Base-by-base conservation (phyloP, 2,329 filamentous ascomycete genomes). In the Davidsoniella australis region DNA sequence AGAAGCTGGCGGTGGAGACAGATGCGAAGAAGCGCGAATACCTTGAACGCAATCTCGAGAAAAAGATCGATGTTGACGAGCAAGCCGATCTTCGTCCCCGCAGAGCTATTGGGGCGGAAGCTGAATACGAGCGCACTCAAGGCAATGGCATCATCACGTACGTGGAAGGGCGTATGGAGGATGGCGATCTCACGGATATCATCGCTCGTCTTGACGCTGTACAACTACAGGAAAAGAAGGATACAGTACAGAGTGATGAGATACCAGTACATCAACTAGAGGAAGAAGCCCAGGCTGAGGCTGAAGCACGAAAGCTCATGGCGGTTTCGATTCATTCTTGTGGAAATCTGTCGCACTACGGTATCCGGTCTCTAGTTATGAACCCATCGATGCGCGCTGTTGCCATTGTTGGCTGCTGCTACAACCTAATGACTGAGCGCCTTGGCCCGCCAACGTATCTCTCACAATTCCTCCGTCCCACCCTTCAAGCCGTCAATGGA, bases 331-430 rank as follows among this genome's bases (percentile, higher is more conserved):
- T 98, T 16, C 91, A 98, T 63, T 96, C 89, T 0, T 98, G 91
- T 61, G 91, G 91, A 24, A 96, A 98, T 57, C 77, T 98, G n/a
- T 83, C 93, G 0, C 91, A 98, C 63, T 88, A 93, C 60, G 91
- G 85, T 8, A 80, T 98, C 51, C 80, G 85, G 12, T 93, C 89
- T 0, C 73, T 98, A 17, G 66, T 88, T 1, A 66, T 93, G 51
- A 96, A 95, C 60, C 81, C 83, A 0, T 75, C 79, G 4, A 88
- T 96, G 49, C 77, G 78, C 29, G 86, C 87, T n/a, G 82, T 96
- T 18, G 89, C 89, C 51, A 88, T 98, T 61, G 86, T 98, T 53
- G 91, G 91, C 43, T 98, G 91, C 68, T 98, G 91, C 70, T 96
- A 98, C 71, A 98, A 98, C 58, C 76, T 96, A 5, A 68, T 96